These are phyloP conservation scores for Pseudoturritis turrita DNA, from an alignment of 345 rosid species.

Conservation along the genomic window DNA sequence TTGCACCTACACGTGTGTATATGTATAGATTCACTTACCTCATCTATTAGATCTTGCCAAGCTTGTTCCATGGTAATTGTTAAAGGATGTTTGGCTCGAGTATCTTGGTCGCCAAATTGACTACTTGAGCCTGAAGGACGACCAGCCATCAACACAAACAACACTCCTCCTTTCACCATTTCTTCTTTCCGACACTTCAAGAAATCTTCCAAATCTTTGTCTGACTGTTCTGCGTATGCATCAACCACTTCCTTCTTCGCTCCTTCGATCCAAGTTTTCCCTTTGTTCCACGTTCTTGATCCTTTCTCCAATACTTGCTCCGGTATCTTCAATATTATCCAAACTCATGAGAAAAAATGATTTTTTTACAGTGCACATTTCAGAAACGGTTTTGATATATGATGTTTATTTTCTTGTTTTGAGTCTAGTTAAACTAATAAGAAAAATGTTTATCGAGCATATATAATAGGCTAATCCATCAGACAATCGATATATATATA, in stretches of 20 bases:
- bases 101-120: constrained; percentile 47
- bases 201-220: constrained; percentile 49
- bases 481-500: too few relatives aligned
- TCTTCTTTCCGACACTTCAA: constrained; percentile 53
- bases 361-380: neutral
- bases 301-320: constrained; percentile 40
- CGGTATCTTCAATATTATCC: constrained; percentile 38
- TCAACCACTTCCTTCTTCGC: constrained; percentile 44
- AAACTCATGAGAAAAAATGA: neutral
- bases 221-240: constrained; percentile 50
- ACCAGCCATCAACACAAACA: constrained; percentile 56
- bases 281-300: constrained; percentile 49
- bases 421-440: neutral
- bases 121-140: constrained; percentile 38
- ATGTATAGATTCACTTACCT: constrained; percentile 33
- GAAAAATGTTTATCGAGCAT: neutral
- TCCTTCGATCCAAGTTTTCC: constrained; percentile 60
- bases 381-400: neutral
- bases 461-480: neutral
- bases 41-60: constrained; percentile 56
- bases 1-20: neutral
- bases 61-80: constrained; percentile 56
- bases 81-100: constrained; percentile 57
- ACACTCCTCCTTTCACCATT: constrained; percentile 47
- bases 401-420: neutral